phyloP scores from a whole-genome alignment of 1,284 basidiomycete genomes.

The Boletus sp. region DNA sequence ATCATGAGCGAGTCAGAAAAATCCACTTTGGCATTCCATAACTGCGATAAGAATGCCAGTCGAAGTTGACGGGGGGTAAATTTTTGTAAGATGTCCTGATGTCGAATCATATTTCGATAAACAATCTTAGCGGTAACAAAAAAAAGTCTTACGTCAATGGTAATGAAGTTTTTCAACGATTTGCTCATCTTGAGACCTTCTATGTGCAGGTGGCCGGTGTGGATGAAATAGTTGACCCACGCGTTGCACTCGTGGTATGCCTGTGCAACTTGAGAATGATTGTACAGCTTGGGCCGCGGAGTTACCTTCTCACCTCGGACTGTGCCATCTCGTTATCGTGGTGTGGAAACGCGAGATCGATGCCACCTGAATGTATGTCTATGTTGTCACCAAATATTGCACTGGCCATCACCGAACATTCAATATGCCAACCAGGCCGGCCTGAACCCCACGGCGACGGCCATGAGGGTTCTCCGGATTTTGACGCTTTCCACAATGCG shows the following conservation, averaged over 20 bases:
- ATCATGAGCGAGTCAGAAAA: constrained; percentile 90
- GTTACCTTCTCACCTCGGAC: constrained; percentile 65
- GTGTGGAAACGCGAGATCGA: constrained; percentile 97
- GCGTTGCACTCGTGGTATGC: constrained; percentile 89
- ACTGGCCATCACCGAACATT: constrained; percentile 98
- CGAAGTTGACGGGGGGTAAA: constrained; percentile 89
- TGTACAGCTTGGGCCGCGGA: constrained; percentile 7
- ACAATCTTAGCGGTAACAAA: background rate
- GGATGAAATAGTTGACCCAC: constrained; percentile 99
- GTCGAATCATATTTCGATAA: constrained; percentile 4
- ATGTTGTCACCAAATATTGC: constrained; percentile 89
- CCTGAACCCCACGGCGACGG: constrained; percentile 94
- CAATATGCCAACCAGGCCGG: constrained; percentile 99
- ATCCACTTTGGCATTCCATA: constrained; percentile 93
- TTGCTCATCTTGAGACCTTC: constrained; percentile 99
- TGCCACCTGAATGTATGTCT: constrained; percentile 97
- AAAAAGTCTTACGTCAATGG: constrained; percentile 77
- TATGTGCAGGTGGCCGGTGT: constrained; percentile 98
- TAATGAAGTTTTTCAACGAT: constrained; percentile 98
- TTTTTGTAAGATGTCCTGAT: constrained; percentile 83
- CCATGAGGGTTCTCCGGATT: constrained; percentile 98
- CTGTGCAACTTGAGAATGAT: constrained; percentile 37
- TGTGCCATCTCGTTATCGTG: constrained; percentile 99
- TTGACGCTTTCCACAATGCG: constrained; percentile 97
- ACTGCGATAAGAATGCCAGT: constrained; percentile 89